Evolutionary conservation across 108 stramenopile species (phyloP).

Genomic region (Nitzschia putrida): DNA sequence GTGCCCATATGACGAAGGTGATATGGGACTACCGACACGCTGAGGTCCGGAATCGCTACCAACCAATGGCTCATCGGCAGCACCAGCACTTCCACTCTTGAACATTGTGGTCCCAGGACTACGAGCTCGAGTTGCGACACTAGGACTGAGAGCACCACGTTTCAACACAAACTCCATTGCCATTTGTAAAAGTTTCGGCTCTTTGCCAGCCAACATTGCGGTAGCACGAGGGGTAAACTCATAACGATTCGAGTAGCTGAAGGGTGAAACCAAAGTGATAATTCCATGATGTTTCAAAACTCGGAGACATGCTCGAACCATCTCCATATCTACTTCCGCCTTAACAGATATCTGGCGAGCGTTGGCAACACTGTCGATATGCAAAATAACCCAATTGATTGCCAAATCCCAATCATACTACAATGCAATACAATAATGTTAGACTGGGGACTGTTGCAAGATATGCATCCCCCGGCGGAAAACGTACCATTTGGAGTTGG

Average conservation of each 20-base stretch:
- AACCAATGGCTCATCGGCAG: too few relatives aligned
- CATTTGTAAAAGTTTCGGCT: slow-evolving; percentile 44
- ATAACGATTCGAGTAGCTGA: slow-evolving; percentile 89
- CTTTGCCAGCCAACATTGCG: slow-evolving; percentile 52
- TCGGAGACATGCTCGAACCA: slow-evolving; percentile 79
- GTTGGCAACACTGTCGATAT: slow-evolving; percentile 85
- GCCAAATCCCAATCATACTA: slow-evolving; percentile 89
- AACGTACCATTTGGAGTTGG: slow-evolving; percentile 54
- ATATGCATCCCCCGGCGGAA: background rate
- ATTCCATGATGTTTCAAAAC: slow-evolving; percentile 83
- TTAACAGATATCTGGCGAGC: slow-evolving; percentile 74
- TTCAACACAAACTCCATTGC: slow-evolving; percentile 41
- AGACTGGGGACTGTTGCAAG: background rate
- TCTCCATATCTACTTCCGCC: slow-evolving; percentile 87
- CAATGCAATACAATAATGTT: background rate
- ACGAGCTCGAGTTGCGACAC: too few relatives aligned
- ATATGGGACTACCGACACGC: slow-evolving; percentile 18
- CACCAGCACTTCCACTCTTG: too few relatives aligned
- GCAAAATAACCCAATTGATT: slow-evolving; percentile 86
- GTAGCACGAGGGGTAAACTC: slow-evolving; percentile 63
- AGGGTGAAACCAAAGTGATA: slow-evolving; percentile 82
- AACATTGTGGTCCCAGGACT: too few relatives aligned
- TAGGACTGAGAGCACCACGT: background rate
- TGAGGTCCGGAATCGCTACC: too few relatives aligned
- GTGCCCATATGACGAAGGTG: background rate